Conservation (phyloP, 2,329 filamentous ascomycete genomes). For the Diaporthe sp. region DNA sequence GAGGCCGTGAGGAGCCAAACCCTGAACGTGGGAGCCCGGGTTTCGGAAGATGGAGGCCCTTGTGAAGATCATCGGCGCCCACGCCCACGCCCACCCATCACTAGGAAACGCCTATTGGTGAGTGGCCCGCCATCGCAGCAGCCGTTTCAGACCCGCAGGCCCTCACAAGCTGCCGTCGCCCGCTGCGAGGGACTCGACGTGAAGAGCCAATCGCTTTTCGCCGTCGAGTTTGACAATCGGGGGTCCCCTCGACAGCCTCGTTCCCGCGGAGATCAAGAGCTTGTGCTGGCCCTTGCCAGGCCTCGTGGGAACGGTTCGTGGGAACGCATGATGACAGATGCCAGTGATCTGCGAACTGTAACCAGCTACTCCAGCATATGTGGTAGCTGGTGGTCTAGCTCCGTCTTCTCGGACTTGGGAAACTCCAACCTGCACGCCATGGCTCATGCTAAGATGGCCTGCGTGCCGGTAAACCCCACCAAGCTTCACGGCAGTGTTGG, state of each 20-base stretch:
- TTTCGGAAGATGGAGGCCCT: conserved; percentile 20
- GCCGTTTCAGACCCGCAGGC: conserved; percentile 13
- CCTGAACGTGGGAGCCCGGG: conserved; percentile 1
- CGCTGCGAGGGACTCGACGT: neutral
- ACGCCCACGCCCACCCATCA: neutral
- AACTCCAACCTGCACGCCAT: neutral
- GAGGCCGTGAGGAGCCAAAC: neutral
- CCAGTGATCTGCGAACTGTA: conserved; percentile 31
- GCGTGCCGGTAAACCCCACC: conserved; percentile 3
- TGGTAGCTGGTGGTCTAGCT: neutral
- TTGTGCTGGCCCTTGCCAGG: conserved; percentile 10
- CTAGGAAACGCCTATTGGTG: conserved; percentile 16
- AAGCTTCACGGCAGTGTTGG: conserved; percentile 11
- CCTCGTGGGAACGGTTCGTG: conserved; percentile 3
- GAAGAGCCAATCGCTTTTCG: conserved; percentile 30
- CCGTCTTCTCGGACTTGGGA: conserved; percentile 3
- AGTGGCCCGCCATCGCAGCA: conserved; percentile 20
- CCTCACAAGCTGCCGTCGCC: conserved; percentile 10
- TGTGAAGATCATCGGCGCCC: conserved; percentile 22
- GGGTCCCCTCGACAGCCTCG: conserved; percentile 26
- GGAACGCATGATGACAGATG: conserved; percentile 28
- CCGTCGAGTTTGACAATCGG: conserved; percentile 25
- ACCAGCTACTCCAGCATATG: neutral
- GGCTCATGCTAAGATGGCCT: conserved; percentile 12
- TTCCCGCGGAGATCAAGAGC: conserved; percentile 1